Base-by-base conservation (phyloP, 1,284 basidiomycete species). In the Rhodotorula glutinis region DNA sequence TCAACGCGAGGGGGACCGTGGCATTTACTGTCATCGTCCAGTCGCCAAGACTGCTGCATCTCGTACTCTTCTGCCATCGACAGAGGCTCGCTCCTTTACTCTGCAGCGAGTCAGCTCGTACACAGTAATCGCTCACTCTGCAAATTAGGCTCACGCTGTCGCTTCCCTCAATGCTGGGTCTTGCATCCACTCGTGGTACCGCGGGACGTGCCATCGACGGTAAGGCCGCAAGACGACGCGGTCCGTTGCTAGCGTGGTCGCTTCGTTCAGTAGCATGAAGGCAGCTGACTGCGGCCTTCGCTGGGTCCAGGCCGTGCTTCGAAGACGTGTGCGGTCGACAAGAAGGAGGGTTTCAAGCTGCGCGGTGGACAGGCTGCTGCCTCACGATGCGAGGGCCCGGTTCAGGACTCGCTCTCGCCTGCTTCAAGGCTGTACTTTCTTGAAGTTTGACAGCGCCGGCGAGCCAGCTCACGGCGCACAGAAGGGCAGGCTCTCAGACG, bases 151-250 rank as follows among this genome's bases (percentile, higher is more conserved):
- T 29, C 49, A 51, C 1, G 93, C 92, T 0, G 92, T 98, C 43
- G 88, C 82, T 69, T 86, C 83, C 58, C 88, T 84, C 58, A 98
- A 81, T 70, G 86, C 85, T 21, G 85, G 83, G 77, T 86, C 85
- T 56, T 85, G 82, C 94, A 98, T 96, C 94, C 94, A 98, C 74
- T 85, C 83, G 77, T 96, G 88, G 75, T 97, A 97, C 17, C 53
- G 56, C 17, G 57, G 63, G 5, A 75, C 73, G 61, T 74, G 75
- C 62, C 73, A 60, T 58, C 67, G 85, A 84, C 84, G 80, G 77
- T 92, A 92, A 1, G 90, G 91, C 0, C 91, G 86, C 11, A 92
- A 81, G 27, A 89, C 81, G 46, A 88, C 83, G 43, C 82, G 82
- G 41, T 81, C 75, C 8, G 87, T 88, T 30, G 86, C 80, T n/a